Conservation (phyloP, 2,329 filamentous ascomycete genomes). For the Moelleriella libera region DNA sequence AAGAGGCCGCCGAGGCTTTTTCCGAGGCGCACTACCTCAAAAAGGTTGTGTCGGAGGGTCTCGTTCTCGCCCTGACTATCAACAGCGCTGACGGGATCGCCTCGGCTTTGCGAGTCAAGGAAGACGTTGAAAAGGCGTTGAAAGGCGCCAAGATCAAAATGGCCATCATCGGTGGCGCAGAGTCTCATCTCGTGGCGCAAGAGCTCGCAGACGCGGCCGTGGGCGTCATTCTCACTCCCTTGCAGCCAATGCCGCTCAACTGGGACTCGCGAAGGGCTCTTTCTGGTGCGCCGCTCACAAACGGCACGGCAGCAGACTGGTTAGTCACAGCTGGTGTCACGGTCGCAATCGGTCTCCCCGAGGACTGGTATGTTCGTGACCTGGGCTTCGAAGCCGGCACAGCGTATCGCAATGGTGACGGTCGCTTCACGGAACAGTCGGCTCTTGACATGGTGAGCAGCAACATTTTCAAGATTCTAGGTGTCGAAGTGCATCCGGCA, state of each 20-base stretch:
- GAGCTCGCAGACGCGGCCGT: constrained; percentile 42
- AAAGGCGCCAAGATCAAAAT: constrained; percentile 28
- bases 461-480: constrained; percentile 45
- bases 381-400: constrained; percentile 45
- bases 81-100: constrained; percentile 52
- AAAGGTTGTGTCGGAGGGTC: constrained; percentile 36
- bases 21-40: constrained; percentile 35
- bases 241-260: constrained; percentile 35
- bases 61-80: constrained; percentile 42
- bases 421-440: constrained; percentile 34
- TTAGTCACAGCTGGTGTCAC: constrained; percentile 44
- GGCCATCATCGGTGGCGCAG: constrained; percentile 47
- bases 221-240: constrained; percentile 44
- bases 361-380: constrained; percentile 49
- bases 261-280: constrained; percentile 52
- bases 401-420: constrained; percentile 40
- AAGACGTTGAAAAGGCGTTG: constrained; percentile 32
- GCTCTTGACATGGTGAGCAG: constrained; percentile 42
- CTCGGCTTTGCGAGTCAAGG: constrained; percentile 42
- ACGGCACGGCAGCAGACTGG: constrained; percentile 45
- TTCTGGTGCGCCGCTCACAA: constrained; percentile 50
- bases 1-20: constrained; percentile 21
- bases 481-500: constrained; percentile 20
- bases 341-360: constrained; percentile 42
- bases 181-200: constrained; percentile 43